Base-by-base conservation (phyloP, 805 yeast genomes). In the Candida nemodendra region DNA sequence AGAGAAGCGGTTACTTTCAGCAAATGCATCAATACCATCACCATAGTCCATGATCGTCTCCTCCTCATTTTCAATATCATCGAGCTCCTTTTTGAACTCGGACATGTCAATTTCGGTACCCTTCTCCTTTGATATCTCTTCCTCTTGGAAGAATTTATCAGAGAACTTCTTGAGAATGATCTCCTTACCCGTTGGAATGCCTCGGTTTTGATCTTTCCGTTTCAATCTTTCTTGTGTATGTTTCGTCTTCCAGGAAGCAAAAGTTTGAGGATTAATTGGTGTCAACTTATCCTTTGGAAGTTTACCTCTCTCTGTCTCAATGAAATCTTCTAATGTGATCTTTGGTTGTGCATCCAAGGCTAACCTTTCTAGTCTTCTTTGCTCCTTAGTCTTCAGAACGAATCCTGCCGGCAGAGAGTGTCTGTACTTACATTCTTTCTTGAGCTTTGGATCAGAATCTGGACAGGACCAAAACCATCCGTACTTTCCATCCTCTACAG, bases 381-480 rank as follows among this genome's bases (percentile, higher is more conserved):
- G 96, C 61, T 93, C 99, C 66, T 90, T 91, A 25, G 99, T 95
- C 73, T 93, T 93, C 67, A 93, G 76, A 41, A 87, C 95, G 64
- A 89, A 95, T 1, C 99, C 99, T 32, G 95, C 90, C 27, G 99
- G 99, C 57, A 93, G 72, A 7, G 97, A 84, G 65, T 93, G 99
- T 64, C 78, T 81, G 69, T 93, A 93, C 71, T 83, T 91, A 77
- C 99, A 93, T 44, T 78, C 83, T 18, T 41, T 48, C 19, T 51
- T 52, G 26, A 28, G 41, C 36, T 59, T 59, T 44, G 84, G 79
- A 49, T 96, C 97, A 27, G 91, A 90, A 52, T 87, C 87, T 18
- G 99, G 99, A 70, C 99, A 93, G 15, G 76, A 73, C 99, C 99
- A 93, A 66, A 93, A 90, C 99, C 99, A 93, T 57, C 99, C 99